Evolutionary conservation across 352 stramenopile species (phyloP).

Genomic region (Globisporangium megalacanthum): DNA sequence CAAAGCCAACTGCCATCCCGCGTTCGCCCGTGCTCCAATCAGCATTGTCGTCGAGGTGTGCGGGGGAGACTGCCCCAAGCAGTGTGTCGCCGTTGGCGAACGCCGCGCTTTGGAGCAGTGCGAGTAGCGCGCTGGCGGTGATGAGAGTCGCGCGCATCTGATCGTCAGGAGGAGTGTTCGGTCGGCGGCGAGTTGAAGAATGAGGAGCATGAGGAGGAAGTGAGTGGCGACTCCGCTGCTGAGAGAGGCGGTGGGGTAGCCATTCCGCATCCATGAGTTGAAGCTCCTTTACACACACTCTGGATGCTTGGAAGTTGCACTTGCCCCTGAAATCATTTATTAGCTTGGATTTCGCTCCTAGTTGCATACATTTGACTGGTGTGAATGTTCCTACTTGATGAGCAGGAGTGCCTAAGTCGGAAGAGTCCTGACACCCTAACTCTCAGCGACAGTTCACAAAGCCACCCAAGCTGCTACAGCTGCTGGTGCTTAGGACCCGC

Average conservation of each 20-base stretch:
- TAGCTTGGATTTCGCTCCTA: too few relatives aligned
- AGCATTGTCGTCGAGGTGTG: not conserved
- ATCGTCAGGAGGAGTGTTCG: not conserved
- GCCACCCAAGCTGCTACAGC: too few relatives aligned
- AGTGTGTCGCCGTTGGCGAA: not conserved
- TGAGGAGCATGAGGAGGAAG: not conserved
- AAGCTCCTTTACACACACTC: not conserved
- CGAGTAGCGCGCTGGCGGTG: not conserved
- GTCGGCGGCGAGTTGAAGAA: not conserved
- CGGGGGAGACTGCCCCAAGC: not conserved
- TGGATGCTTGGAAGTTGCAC: not conserved
- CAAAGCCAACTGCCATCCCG: not conserved
- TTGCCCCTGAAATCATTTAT: not conserved
- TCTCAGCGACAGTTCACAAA: too few relatives aligned
- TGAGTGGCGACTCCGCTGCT: not conserved
- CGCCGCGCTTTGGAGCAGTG: not conserved
- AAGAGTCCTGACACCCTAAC: too few relatives aligned
- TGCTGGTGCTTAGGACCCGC: too few relatives aligned
- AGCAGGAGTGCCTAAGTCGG: too few relatives aligned
- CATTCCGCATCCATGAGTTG: not conserved
- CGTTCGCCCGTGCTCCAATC: slow-evolving; percentile 4
- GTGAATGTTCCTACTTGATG: too few relatives aligned
- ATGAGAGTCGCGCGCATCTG: not conserved
- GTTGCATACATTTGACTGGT: too few relatives aligned
- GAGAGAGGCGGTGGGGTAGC: not conserved